Base-by-base conservation (phyloP, 2,329 filamentous ascomycete species). In the Pseudogymnoascus destructans region DNA sequence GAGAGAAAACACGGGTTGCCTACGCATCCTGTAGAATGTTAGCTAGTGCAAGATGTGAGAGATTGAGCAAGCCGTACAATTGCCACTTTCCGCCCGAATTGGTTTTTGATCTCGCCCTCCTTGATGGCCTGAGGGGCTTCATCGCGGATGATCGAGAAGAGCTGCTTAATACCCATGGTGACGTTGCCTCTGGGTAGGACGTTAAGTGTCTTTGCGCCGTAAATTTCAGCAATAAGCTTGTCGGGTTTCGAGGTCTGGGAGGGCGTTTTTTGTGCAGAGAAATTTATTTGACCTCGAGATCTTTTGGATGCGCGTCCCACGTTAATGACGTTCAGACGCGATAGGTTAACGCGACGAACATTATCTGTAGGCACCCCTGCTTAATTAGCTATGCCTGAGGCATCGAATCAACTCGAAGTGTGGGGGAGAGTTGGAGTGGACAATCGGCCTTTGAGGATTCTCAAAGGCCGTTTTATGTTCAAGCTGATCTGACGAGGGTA, bases 11-110 rank as follows among this genome's bases (percentile, higher is more conserved):
- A 57, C 2, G 15, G 40, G 23, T 23, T 15, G 63, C 73, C 60
- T 75, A 81, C 77, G 79, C 79, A 76, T 83, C 80, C 79, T 83
- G 60, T n/a, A 61, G 40, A 52, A 15, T 21, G 54, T 69, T 49
- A 65, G 61, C 59, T 23, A 57, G 54, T 60, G 32, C 27, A 56
- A 13, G 10, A 27, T 23, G 21, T 36, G 25, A 58, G 15, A 11
- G n/a, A 27, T 17, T 9, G 25, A 38, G 33, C 11, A 2, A 32
- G 30, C 77, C 88, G 70, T 77, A 95, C 91, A 73, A 96, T 96
- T 57, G 92, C 92, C 61, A 98, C 92, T 75, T 98, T 98, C 71
- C 93, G 88, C 63, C 93, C 93, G 70, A 98, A 98, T 64, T 98
- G 93, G 66, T 92, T 92, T 76, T 98, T 98, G 78, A 98, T 98